phyloP scores from a whole-genome alignment of 2,329 filamentous ascomycete species.

The Chaetomium strumarium region DNA sequence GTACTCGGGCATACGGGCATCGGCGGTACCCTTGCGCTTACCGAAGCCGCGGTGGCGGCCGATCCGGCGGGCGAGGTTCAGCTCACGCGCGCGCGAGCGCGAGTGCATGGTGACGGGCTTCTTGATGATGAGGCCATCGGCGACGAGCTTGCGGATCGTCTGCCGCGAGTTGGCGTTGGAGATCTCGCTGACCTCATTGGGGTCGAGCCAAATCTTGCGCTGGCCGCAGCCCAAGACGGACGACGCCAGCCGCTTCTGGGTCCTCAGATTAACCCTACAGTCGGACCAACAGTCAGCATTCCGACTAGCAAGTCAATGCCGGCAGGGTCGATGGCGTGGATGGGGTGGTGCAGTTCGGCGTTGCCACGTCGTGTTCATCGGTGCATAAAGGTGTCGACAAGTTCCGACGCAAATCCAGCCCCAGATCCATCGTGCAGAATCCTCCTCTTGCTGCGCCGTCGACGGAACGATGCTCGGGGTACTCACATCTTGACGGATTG shows the following conservation, averaged over 20 bases:
- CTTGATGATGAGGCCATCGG: constrained; percentile 99
- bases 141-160: constrained; percentile 98
- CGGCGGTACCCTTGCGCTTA: constrained; percentile 99
- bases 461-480: constrained; percentile 13
- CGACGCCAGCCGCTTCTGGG: constrained; percentile 99
- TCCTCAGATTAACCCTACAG: constrained; percentile 95
- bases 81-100: constrained; percentile 87
- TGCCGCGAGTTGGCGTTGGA: constrained; percentile 99
- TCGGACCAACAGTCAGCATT: constrained; percentile 23
- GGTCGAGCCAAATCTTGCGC: constrained; percentile 99
- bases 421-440: constrained; percentile 10
- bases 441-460: constrained; percentile 5
- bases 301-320: constrained; percentile 1
- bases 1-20: constrained; percentile 98
- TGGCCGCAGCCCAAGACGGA: constrained; percentile 98
- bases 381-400: not conserved
- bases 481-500: constrained; percentile 38
- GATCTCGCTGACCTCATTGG: constrained; percentile 98
- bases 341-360: not conserved
- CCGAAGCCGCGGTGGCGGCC: constrained; percentile 98
- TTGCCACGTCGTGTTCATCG: constrained; percentile 10
- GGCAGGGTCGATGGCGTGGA: constrained; percentile 5
- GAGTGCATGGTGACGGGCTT: constrained; percentile 99
- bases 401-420: constrained; percentile 10
- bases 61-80: constrained; percentile 89